Conservation (phyloP, 176 grass and related monocot species). For the Poa annua region DNA sequence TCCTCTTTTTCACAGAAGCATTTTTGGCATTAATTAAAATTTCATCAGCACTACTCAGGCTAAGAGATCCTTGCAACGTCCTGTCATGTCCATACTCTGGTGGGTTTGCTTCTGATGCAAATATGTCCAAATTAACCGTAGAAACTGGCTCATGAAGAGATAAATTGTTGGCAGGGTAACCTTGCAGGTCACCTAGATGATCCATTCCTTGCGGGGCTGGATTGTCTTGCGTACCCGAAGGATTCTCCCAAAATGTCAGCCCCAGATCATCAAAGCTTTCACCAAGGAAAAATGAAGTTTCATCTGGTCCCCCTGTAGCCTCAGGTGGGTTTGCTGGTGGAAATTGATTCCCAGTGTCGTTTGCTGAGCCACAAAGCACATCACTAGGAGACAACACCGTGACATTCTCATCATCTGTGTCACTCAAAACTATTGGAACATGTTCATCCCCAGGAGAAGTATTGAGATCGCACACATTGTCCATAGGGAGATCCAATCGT, state of each 20-base stretch:
- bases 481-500: conserved; percentile 33
- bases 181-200: conserved; percentile 47
- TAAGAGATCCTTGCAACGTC: conserved; percentile 45
- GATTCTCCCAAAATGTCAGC: conserved; percentile 63
- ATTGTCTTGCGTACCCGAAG: conserved; percentile 41
- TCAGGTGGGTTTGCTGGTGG: conserved; percentile 25
- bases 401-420: conserved; percentile 85
- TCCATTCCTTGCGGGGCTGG: conserved; percentile 30
- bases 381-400: conserved; percentile 54
- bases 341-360: conserved; percentile 29
- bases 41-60: conserved; percentile 31
- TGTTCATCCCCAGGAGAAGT: conserved; percentile 48
- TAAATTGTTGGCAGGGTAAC: conserved; percentile 36
- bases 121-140: conserved; percentile 38
- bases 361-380: conserved; percentile 36
- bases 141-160: conserved; percentile 37
- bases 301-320: conserved; percentile 41
- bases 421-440: conserved; percentile 70
- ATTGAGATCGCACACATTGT: conserved; percentile 49
- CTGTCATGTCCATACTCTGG: conserved; percentile 50
- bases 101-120: conserved; percentile 28
- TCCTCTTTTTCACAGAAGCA: conserved; percentile 37
- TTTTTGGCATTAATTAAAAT: conserved; percentile 22
- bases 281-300: conserved; percentile 47
- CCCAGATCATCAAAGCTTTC: conserved; percentile 58